These are phyloP conservation scores for Chrysanthemum makinoi DNA, from an alignment of 129 eudicot species.

Conservation along the genomic window DNA sequence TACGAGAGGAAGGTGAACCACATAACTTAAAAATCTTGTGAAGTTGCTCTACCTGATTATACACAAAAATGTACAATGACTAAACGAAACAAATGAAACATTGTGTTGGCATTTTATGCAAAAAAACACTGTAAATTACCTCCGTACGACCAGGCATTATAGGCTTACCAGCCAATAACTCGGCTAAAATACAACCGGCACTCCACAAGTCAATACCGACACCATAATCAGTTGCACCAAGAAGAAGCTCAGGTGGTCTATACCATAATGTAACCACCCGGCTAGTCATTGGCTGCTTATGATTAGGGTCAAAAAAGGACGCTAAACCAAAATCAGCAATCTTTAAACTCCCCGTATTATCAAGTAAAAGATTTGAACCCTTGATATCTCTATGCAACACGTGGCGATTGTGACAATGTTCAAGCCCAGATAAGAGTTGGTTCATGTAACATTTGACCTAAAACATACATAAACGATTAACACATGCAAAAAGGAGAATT, in stretches of 20 bases:
- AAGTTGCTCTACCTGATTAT: slow-evolving; percentile 69
- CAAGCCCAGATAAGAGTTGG: slow-evolving; percentile 79
- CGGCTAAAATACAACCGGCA: slow-evolving; percentile 97
- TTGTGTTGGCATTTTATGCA: not conserved
- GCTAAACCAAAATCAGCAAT: slow-evolving; percentile 97
- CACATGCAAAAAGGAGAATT: too few species aligned
- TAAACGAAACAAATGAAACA: not conserved
- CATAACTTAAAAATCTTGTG: slow-evolving; percentile 85
- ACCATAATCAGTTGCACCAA: slow-evolving; percentile 88
- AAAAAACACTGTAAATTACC: slow-evolving; percentile 37
- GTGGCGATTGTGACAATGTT: slow-evolving; percentile 83
- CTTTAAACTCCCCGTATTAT: slow-evolving; percentile 70
- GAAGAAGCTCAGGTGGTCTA: slow-evolving; percentile 93
- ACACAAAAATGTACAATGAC: not conserved
- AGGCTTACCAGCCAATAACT: slow-evolving; percentile 88
- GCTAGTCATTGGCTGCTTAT: slow-evolving; percentile 84
- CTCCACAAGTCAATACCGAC: slow-evolving; percentile 93
- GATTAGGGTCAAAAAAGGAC: slow-evolving; percentile 63
- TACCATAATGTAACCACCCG: slow-evolving; percentile 98
- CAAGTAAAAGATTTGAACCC: slow-evolving; percentile 89
- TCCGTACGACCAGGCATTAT: slow-evolving; percentile 99
- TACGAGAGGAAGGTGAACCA: slow-evolving; percentile 84
- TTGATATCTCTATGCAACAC: slow-evolving; percentile 94
- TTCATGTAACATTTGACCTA: slow-evolving; percentile 91
- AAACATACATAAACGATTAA: slow-evolving; percentile 11